Evolutionary conservation across 2,329 filamentous ascomycete species (phyloP).

Genomic region (Xylaria sp.): DNA sequence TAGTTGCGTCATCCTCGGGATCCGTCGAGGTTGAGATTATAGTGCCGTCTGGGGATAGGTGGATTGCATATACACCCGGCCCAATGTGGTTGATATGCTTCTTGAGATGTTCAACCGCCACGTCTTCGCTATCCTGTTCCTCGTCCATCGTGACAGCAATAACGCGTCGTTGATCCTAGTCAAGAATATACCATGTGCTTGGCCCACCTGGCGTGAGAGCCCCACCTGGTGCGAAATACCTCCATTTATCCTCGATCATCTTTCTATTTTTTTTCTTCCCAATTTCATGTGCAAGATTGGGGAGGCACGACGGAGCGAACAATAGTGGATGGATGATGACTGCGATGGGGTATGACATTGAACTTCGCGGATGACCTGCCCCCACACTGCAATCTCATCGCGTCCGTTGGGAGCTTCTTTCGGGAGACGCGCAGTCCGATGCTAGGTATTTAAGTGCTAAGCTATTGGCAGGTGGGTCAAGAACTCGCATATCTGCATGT

Average conservation of each 20-base stretch:
- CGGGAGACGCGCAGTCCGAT: no score
- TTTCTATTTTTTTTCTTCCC: no score
- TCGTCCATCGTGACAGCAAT: conserved; percentile 22
- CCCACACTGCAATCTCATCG: no score
- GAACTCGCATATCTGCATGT: no score
- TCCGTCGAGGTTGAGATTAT: conserved; percentile 13
- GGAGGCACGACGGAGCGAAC: no score
- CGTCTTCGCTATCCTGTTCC: conserved; percentile 14
- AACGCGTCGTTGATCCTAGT: conserved; percentile 23
- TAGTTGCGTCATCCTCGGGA: conserved; percentile 13
- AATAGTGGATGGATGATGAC: no score
- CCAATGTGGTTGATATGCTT: conserved; percentile 12
- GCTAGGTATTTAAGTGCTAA: no score
- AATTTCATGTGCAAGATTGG: no score
- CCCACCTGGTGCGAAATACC: conserved; percentile 12
- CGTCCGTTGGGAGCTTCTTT: no score
- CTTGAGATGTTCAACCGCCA: conserved; percentile 11
- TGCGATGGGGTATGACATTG: no score
- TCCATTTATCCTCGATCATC: conserved; percentile 17
- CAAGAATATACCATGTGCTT: conserved; percentile 18
- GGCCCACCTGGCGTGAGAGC: conserved; percentile 8
- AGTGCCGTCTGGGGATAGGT: conserved; percentile 11
- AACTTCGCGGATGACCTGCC: no score
- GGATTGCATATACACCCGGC: conserved; percentile 8
- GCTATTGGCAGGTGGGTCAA: no score